Evolutionary conservation across 2,329 filamentous ascomycete genomes (phyloP).

Genomic region (Penicillium janthinellum): DNA sequence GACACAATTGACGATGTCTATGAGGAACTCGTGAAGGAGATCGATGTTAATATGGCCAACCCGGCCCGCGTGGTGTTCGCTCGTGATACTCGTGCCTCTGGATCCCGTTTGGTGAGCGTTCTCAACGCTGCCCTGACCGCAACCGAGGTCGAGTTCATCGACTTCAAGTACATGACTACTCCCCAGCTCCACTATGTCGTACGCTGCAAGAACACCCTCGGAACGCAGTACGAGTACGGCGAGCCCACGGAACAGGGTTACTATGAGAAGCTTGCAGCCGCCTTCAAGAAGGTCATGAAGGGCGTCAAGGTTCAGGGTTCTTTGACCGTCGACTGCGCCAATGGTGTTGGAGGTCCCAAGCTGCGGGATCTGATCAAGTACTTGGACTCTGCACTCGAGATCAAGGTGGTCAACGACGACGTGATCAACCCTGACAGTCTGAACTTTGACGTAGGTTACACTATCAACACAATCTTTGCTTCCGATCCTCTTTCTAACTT

Average conservation of each 20-base stretch:
- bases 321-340: constrained; percentile 90
- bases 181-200: constrained; percentile 98
- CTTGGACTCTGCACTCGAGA: constrained; percentile 72
- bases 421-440: constrained; percentile 85
- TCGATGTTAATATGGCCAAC: constrained; percentile 71
- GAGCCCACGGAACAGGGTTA: constrained; percentile 88
- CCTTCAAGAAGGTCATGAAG: constrained; percentile 81
- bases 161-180: constrained; percentile 91
- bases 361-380: constrained; percentile 82
- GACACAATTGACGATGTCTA: constrained; percentile 79
- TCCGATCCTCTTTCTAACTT: not conserved
- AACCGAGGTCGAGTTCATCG: constrained; percentile 71
- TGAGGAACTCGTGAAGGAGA: constrained; percentile 70
- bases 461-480: not conserved
- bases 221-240: constrained; percentile 83
- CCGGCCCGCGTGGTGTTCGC: constrained; percentile 84
- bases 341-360: constrained; percentile 93
- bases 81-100: constrained; percentile 89
- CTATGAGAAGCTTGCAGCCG: constrained; percentile 85
- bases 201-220: constrained; percentile 89
- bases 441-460: constrained; percentile 73
- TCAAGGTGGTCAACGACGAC: constrained; percentile 90
- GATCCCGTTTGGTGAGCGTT: constrained; percentile 76
- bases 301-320: constrained; percentile 72
- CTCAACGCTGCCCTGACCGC: constrained; percentile 78